A percentile compares a stretch with the other conserved stretches of the same genome.
phyloP scores from a whole-genome alignment of 2,329 filamentous ascomycete species.

The Colletotrichum gloeosporioides region DNA sequence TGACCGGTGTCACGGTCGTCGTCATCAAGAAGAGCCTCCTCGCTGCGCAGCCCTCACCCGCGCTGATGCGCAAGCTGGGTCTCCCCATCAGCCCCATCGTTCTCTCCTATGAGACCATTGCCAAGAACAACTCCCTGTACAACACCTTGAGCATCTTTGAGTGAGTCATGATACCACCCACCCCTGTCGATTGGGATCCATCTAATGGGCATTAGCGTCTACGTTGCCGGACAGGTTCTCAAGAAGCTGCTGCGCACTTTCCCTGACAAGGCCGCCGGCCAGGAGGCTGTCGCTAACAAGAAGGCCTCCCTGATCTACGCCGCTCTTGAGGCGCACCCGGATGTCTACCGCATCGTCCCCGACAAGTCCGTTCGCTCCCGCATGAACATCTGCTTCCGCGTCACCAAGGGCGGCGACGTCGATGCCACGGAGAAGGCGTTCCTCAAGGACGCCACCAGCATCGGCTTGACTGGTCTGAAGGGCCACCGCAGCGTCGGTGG shows the following conservation, averaged over 20 bases:
- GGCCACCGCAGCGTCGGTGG: slow-evolving; percentile 88
- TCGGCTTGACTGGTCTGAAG: slow-evolving; percentile 80
- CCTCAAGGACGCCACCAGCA: slow-evolving; percentile 71
- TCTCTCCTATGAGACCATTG: slow-evolving; percentile 81
- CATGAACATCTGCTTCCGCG: slow-evolving; percentile 95
- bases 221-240: slow-evolving; percentile 88
- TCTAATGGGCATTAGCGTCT: slow-evolving; percentile 63
- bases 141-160: slow-evolving; percentile 95
- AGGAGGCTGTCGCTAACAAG: slow-evolving; percentile 73
- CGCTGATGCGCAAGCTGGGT: slow-evolving; percentile 74
- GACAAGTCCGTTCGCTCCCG: slow-evolving; percentile 77
- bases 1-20: slow-evolving; percentile 84
- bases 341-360: slow-evolving; percentile 79
- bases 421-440: slow-evolving; percentile 81
- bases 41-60: slow-evolving; percentile 72
- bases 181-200: neutral
- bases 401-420: slow-evolving; percentile 62
- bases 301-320: slow-evolving; percentile 82
- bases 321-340: slow-evolving; percentile 74
- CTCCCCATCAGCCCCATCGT: slow-evolving; percentile 82
- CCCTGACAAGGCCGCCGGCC: slow-evolving; percentile 74
- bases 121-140: slow-evolving; percentile 94
- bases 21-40: slow-evolving; percentile 84
- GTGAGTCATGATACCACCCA: slow-evolving; percentile 43
- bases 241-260: slow-evolving; percentile 72